These are phyloP conservation scores for Pyrenophora graminea DNA, from an alignment of 2,329 filamentous ascomycete species.

Conservation along the genomic window DNA sequence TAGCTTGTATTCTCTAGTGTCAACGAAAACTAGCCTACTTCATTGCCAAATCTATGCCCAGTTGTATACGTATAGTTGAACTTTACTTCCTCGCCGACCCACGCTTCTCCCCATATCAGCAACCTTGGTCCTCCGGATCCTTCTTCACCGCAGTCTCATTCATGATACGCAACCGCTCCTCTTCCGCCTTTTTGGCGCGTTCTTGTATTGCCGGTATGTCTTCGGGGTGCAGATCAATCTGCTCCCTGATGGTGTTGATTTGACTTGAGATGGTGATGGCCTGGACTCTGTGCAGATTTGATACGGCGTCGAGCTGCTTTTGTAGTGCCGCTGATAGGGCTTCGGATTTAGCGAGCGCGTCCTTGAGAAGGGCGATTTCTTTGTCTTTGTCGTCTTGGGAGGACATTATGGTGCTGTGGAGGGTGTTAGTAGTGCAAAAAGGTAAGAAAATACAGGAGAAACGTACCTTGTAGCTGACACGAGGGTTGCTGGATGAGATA, in stretches of 20 bases:
- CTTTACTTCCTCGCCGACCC: too few species aligned
- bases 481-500: too few species aligned
- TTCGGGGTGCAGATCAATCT: neutral
- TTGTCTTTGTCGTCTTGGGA: neutral
- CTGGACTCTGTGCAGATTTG: neutral
- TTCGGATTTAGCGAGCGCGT: neutral
- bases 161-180: neutral
- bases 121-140: too few species aligned
- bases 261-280: neutral
- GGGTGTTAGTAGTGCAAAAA: too few species aligned
- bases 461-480: too few species aligned
- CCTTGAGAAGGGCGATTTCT: conserved; percentile 1
- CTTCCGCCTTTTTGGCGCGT: neutral
- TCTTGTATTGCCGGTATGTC: neutral
- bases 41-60: too few species aligned
- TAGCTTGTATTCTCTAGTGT: too few species aligned
- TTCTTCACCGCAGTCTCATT: neutral
- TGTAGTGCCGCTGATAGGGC: neutral
- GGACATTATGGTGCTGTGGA: neutral
- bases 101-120: too few species aligned
- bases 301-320: neutral
- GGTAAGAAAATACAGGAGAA: too few species aligned
- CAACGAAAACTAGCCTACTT: too few species aligned
- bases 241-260: neutral
- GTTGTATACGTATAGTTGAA: too few species aligned